Conservation (phyloP, 805 yeast species). For the Kuraishia cidri region DNA sequence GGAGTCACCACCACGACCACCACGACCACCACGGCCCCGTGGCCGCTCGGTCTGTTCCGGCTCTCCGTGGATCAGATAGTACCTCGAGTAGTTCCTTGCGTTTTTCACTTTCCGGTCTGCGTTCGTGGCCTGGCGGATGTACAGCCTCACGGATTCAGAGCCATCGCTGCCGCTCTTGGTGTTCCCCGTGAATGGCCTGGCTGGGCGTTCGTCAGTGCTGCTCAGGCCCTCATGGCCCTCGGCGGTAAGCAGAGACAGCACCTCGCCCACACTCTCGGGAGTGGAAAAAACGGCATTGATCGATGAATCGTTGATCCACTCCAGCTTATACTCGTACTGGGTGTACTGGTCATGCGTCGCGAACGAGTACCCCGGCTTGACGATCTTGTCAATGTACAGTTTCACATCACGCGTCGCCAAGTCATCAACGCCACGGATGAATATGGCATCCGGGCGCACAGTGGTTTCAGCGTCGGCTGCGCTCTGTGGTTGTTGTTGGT, state of each 20-base stretch:
- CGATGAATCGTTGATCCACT: conserved; percentile 62
- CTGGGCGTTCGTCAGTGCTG: conserved; percentile 25
- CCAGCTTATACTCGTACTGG: conserved; percentile 28
- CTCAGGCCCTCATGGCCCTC: conserved; percentile 9
- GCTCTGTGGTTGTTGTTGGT: background rate
- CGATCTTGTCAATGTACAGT: conserved; percentile 37
- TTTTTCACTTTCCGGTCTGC: conserved; percentile 50
- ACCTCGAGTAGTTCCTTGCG: conserved; percentile 50
- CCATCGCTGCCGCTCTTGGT: conserved; percentile 11
- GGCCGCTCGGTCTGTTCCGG: conserved; percentile 36
- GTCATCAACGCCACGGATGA: conserved; percentile 52
- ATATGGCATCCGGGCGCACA: background rate
- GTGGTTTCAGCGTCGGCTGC: background rate
- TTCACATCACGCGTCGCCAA: conserved; percentile 53
- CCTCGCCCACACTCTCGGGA: conserved; percentile 12
- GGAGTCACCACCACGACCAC: conserved; percentile 1
- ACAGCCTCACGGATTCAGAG: conserved; percentile 23
- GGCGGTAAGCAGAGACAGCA: conserved; percentile 10
- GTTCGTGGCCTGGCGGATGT: conserved; percentile 39
- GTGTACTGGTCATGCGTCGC: conserved; percentile 16
- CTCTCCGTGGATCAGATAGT: conserved; percentile 64
- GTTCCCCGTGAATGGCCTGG: conserved; percentile 8
- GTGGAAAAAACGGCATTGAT: conserved; percentile 46
- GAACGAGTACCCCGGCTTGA: conserved; percentile 22
- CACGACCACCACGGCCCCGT: conserved; percentile 1